Evolutionary conservation across 2,329 filamentous ascomycete species (phyloP).

Genomic region (Emericellopsis atlantica): DNA sequence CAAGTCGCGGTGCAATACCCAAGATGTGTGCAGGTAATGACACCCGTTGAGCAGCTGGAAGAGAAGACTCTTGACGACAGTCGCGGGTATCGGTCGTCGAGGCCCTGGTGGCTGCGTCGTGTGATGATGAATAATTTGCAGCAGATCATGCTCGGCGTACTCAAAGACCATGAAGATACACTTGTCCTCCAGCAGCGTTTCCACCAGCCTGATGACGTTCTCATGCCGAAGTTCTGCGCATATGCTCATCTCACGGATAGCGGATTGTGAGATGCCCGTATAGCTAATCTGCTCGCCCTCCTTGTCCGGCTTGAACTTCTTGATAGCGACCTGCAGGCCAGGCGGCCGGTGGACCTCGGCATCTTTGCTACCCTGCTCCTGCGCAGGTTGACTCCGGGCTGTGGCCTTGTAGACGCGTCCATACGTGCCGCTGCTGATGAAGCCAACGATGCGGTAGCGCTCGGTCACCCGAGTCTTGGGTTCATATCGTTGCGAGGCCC

Average conservation of each 20-base stretch:
- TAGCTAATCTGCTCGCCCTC: slow-evolving; percentile 92
- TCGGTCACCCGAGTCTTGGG: slow-evolving; percentile 83
- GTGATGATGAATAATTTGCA: slow-evolving; percentile 98
- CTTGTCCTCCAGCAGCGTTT: slow-evolving; percentile 96
- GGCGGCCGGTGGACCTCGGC: slow-evolving; percentile 20
- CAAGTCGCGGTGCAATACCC: slow-evolving; percentile 92
- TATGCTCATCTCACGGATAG: slow-evolving; percentile 92
- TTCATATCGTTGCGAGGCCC: slow-evolving; percentile 34
- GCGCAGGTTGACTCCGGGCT: slow-evolving; percentile 32
- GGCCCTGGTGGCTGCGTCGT: slow-evolving; percentile 77
- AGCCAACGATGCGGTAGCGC: slow-evolving; percentile 91
- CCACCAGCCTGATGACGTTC: slow-evolving; percentile 82
- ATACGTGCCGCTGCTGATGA: slow-evolving; percentile 97
- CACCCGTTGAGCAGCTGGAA: slow-evolving; percentile 92
- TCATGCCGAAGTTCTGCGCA: slow-evolving; percentile 83
- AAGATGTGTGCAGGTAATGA: slow-evolving; percentile 89
- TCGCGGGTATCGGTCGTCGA: slow-evolving; percentile 74
- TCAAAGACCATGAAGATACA: slow-evolving; percentile 99
- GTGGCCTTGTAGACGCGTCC: slow-evolving; percentile 94
- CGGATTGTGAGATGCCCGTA: slow-evolving; percentile 94
- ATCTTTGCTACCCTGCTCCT: neutral
- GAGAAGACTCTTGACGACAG: slow-evolving; percentile 85
- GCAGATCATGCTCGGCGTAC: slow-evolving; percentile 91
- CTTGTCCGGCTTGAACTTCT: slow-evolving; percentile 99
- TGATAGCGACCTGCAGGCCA: slow-evolving; percentile 83